These are phyloP conservation scores for Eucalyptus regnans DNA, from an alignment of 345 rosid genomes.

Conservation along the genomic window DNA sequence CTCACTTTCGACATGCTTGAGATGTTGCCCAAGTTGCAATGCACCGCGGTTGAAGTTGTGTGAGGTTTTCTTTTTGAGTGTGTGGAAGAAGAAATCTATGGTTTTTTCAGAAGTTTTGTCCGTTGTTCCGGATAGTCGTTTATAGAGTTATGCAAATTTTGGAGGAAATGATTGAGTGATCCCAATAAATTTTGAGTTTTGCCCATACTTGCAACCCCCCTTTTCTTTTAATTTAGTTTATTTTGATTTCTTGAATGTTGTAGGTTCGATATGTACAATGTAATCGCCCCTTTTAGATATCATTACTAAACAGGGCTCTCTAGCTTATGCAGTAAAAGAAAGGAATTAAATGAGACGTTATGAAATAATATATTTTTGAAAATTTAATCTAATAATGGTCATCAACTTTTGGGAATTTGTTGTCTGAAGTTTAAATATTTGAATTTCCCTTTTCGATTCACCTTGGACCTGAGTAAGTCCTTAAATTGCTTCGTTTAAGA, in stretches of 20 bases:
- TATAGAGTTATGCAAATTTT: not conserved
- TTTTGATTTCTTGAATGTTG: not conserved
- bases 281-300: not conserved
- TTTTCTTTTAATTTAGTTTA: not conserved
- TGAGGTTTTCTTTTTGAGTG: not conserved
- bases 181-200: not conserved
- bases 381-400: not conserved
- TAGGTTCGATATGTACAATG: not conserved
- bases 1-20: constrained; percentile 16
- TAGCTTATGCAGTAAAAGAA: not conserved
- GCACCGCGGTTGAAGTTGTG: not conserved
- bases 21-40: not conserved
- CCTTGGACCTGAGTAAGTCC: too few relatives aligned
- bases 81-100: not conserved
- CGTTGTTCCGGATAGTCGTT: not conserved
- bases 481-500: too few relatives aligned
- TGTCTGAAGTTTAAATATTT: not conserved
- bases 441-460: not conserved
- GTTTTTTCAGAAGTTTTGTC: not conserved
- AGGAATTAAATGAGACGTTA: not conserved
- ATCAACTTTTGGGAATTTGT: not conserved
- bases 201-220: not conserved
- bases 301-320: not conserved
- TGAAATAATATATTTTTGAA: not conserved
- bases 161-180: not conserved